Base-by-base conservation (phyloP, 352 stramenopile genomes). In the Aphanomyces invadans region DNA sequence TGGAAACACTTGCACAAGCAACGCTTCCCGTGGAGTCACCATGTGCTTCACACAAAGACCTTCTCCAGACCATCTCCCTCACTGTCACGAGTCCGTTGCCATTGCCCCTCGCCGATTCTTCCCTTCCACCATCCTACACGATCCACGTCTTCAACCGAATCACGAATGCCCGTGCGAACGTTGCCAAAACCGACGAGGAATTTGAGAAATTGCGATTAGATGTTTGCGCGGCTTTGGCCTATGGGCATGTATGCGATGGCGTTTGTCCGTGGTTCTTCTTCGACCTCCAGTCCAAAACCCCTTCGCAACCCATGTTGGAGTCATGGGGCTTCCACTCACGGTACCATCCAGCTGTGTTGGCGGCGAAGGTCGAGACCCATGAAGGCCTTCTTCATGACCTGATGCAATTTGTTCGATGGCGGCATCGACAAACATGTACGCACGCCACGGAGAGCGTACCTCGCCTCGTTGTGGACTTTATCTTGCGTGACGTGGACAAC, bases 181-280 rank as follows among this genome's bases (percentile, higher is more conserved):
- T 42, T 7, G 36, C 36, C 36, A 42, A 42, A 15, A 15, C 36
- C 7, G 36, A 42, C 15, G 36, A 7, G 7, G 36, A 42, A 7
- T 42, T 42, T 42, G 7, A 7, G 15, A 7, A 42, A 42, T 15
- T 42, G 36, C 7, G 36, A 42, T 7, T 15, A 42, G 36, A 42
- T 42, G 36, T 42, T 7, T 57, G 49, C 29, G 49, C 49, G 7
- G 49, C 49, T 12, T 38, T 57, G 12, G 49, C 7, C 12, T 57
- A 57, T n/a, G 60, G 60, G 32, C 60, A 67, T 26, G 17, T n/a
- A 3, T 67, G 60, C 36, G 33, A 31, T 17, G 48, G 38, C 28
- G 31, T 67, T 5, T 56, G 60, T 67, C 44, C 39, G 29, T 57
- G 60, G 60, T 67, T 67, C 32, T 67, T 42, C 29, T 32, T 67